A percentile compares a stretch with the other conserved stretches of the same genome.
phyloP scores from a whole-genome alignment of 305 asterid genomes.

The Fraxinus xanthoxyloides region DNA sequence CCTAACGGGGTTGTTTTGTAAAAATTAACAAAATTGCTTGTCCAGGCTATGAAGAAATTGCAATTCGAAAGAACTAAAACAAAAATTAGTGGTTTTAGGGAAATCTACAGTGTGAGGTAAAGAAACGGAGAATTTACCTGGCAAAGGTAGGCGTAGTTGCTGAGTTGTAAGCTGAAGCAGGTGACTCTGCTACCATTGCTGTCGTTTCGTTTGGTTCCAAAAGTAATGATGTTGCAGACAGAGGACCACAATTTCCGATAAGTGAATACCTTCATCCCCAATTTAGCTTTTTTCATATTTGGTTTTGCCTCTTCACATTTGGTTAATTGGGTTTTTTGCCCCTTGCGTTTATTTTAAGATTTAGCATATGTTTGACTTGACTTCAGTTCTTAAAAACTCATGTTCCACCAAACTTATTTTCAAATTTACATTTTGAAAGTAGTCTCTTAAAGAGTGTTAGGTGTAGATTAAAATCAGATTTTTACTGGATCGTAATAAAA shows the following conservation, averaged over 20 bases:
- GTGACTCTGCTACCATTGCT: conserved; percentile 14
- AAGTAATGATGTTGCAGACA: conserved; percentile 28
- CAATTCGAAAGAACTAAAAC: conserved; percentile 7
- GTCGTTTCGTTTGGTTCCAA: conserved; percentile 16
- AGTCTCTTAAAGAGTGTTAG: too few species aligned
- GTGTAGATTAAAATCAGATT: too few species aligned
- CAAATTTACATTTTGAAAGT: background rate
- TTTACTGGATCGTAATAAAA: too few species aligned
- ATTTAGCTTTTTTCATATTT: conserved; percentile 8
- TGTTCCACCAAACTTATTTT: too few species aligned
- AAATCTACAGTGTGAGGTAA: conserved; percentile 7
- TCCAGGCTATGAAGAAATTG: conserved; percentile 9
- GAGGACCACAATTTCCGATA: conserved; percentile 36
- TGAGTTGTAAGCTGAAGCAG: conserved; percentile 18
- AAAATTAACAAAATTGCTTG: conserved; percentile 18
- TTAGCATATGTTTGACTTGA: too few species aligned
- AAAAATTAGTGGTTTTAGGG: conserved; percentile 20
- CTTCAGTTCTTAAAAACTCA: too few species aligned
- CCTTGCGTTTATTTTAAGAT: background rate
- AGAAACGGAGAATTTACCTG: conserved; percentile 3
- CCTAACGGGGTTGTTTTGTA: conserved; percentile 9
- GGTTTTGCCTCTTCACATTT: background rate
- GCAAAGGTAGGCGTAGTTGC: conserved; percentile 23
- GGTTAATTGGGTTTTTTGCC: background rate
- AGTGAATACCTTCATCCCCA: conserved; percentile 20